Evolutionary conservation across 805 yeast genomes (phyloP).

Genomic region (Wickerhamia fluorescens): DNA sequence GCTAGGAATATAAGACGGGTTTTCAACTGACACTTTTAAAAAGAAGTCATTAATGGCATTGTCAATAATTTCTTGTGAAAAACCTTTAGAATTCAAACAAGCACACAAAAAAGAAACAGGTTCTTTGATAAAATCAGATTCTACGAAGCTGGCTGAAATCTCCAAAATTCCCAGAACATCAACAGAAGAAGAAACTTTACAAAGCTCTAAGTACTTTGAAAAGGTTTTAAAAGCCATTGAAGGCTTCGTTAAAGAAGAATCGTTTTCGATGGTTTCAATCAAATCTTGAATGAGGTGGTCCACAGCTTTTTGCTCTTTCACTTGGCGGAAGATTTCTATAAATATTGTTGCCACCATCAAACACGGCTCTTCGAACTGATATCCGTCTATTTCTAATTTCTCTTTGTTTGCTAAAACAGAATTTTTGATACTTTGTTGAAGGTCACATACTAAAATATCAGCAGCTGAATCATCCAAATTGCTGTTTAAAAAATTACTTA

Average conservation of each 20-base stretch:
- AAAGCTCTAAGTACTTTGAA: slow-evolving; percentile 3
- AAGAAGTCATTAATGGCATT: slow-evolving; percentile 29
- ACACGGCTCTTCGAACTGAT: no score
- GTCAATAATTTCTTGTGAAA: slow-evolving; percentile 17
- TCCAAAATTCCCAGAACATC: slow-evolving; percentile 4
- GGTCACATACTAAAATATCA: no score
- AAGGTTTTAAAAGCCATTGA: slow-evolving; percentile 4
- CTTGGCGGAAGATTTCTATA: no score
- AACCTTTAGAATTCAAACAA: slow-evolving; percentile 3
- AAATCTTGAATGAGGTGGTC: no score
- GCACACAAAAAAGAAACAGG: slow-evolving; percentile 12
- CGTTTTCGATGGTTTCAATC: slow-evolving; percentile 1
- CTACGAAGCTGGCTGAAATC: slow-evolving; percentile 17
- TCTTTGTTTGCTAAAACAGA: no score
- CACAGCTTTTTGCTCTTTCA: no score
- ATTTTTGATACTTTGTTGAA: no score
- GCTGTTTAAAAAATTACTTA: no score
- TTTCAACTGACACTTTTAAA: slow-evolving; percentile 18
- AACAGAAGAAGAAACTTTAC: neutral
- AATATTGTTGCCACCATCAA: no score
- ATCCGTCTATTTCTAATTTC: no score
- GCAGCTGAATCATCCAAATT: no score
- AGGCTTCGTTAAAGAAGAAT: slow-evolving; percentile 4
- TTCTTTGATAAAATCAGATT: slow-evolving; percentile 17
- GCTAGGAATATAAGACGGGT: slow-evolving; percentile 7